Evolutionary conservation across 495 filamentous ascomycete genomes (phyloP), one percentile per base, ranked within the genome.

Genomic region (Xylaria curta): DNA sequence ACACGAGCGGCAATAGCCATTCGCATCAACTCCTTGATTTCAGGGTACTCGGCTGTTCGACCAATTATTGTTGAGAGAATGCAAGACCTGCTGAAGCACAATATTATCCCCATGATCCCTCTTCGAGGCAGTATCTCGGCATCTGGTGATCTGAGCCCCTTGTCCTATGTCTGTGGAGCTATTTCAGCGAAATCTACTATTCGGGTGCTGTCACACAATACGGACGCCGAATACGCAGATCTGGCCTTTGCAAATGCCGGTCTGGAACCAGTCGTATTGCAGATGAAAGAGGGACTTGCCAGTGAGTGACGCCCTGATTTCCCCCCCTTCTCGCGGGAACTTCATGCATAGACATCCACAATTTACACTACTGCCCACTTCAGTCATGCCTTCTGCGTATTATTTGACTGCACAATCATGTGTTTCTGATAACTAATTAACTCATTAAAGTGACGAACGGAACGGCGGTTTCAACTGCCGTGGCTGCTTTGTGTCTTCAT

Each of bases 71-170:
- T 87, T 1, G 72, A 87, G 38, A 68, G 70, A 8, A 65, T 88
- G 17, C 46, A 80, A 7, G 72, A 70, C 8, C 59, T 88, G 2
- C 40, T 81, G 3, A 66, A 66, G 2, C 69, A 84, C 5, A 75
- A 83, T 46, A 78, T 87, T 28, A 80, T 82, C 0, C 89, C 88
- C 0, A 42, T 85, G 1, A 75, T 89, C 0, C 88, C 89, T 0
- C 74, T 89, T 17, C 79, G 87, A 0, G 88, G 89, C 3, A 87
- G 82, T 47, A 87, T 91, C 24, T 91, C 89, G 24, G 89, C 88
- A 6, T 90, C 87, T 5, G 89, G 89, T 2, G 88, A 91, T 74
- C 74, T 91, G 10, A 81, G 75, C 44, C 85, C 88, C 0, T 78
- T 89, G 12, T 81, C 86, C 5, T 89, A 87, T 66, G 75, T 89